Evolutionary conservation across 768 basidiomycete species (phyloP), one percentile per base, ranked within the genome.

Genomic region (Cystofilobasidium capitatum): DNA sequence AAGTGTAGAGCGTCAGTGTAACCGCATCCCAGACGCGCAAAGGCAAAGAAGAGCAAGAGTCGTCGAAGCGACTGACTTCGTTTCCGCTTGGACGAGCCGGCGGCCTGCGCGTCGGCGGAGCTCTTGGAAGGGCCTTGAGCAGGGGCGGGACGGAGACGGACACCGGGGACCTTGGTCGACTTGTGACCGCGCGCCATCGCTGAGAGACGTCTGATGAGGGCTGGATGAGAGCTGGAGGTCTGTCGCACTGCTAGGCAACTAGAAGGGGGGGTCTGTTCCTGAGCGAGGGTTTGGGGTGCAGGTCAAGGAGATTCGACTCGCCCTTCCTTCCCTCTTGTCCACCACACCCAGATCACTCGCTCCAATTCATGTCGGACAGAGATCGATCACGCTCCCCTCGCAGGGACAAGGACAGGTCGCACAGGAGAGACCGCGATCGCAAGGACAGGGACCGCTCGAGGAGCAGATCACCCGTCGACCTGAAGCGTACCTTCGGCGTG

Each of bases 151-250:
- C 51, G 37, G 16, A 57, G 51, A 14, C 63, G 63, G 1, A 55
- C 51, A 39, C 40, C 45, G 9, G 65, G 65, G 24, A 66, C 49
- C 58, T 66, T 66, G 35, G 65, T 66, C 26, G 65, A 66, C 44
- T 59, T 39, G 44, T 66, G 65, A 16, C 58, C 45, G n/a, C 45
- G 57, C 2, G 24, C 65, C 65, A 66, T 66, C 20, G 45, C 45
- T 22, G 24, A 6, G 8, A 49, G 45, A 9, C 10, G 45, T n/a
- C 7, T 8, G 13, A 7, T n/a, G 20, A 9, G 45, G 45, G 45
- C 45, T 49, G 20, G 45, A 49, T 24, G 24, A 49, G 45, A 24
- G 20, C 7, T 49, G n/a, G n/a, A n/a, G n/a, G n/a, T n/a, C n/a
- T n/a, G n/a, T n/a, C n/a, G n/a, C n/a, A n/a, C n/a, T n/a, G n/a